A percentile compares a stretch with the other conserved stretches of the same genome.
Conservation (phyloP, 352 stramenopile species). For the Albugo candida region DNA sequence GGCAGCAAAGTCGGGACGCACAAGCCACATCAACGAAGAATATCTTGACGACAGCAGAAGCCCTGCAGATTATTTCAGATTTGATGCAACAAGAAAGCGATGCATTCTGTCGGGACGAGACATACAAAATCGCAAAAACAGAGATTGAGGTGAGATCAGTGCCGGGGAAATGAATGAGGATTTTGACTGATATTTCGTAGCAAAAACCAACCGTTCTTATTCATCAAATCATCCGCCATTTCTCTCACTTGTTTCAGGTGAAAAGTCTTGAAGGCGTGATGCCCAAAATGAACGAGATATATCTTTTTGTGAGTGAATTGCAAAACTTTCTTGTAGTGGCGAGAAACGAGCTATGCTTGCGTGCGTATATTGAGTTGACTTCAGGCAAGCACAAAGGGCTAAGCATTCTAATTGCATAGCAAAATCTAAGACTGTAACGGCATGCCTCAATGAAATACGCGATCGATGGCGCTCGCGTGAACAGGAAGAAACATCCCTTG, state of each 20-base stretch:
- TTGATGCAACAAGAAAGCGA: slow-evolving; percentile 71
- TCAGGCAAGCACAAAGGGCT: background rate
- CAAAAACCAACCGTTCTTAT: slow-evolving; percentile 56
- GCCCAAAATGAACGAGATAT: slow-evolving; percentile 82
- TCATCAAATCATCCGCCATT: slow-evolving; percentile 76
- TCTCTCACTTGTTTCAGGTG: slow-evolving; percentile 75
- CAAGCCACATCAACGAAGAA: no score
- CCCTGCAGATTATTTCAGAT: slow-evolving; percentile 33
- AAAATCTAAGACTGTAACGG: background rate
- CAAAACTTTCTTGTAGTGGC: slow-evolving; percentile 58
- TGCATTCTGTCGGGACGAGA: slow-evolving; percentile 56
- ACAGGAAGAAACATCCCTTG: background rate
- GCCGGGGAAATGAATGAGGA: background rate
- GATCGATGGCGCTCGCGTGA: background rate
- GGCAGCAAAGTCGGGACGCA: no score
- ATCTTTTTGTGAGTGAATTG: slow-evolving; percentile 75
- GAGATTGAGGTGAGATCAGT: slow-evolving; percentile 41
- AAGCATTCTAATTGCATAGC: background rate
- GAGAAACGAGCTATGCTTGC: slow-evolving; percentile 35
- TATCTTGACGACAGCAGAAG: no score
- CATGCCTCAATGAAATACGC: background rate
- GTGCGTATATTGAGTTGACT: slow-evolving; percentile 15
- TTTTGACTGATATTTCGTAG: slow-evolving; percentile 9
- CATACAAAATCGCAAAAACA: slow-evolving; percentile 53
- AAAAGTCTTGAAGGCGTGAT: slow-evolving; percentile 71